Evolutionary conservation across 768 basidiomycete genomes (phyloP).

Genomic region (Hericium erinaceus): DNA sequence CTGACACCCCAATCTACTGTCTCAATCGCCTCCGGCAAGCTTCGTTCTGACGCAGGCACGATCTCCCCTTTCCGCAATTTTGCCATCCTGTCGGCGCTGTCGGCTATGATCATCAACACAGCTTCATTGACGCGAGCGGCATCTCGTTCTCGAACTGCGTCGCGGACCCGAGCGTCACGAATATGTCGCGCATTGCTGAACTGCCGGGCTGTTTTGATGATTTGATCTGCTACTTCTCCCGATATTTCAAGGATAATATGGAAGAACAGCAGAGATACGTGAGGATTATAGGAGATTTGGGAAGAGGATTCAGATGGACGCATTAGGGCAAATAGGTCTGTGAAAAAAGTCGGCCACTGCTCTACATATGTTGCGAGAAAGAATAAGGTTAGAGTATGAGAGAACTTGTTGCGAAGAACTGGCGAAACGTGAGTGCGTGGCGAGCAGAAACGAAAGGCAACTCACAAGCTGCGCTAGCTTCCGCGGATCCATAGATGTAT

Average conservation of each 20-base stretch:
- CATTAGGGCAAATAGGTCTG: conserved; percentile 66
- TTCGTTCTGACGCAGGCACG: conserved; percentile 34
- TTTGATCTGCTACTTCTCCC: conserved; percentile 93
- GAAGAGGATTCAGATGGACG: conserved; percentile 46
- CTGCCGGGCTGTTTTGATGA: conserved; percentile 78
- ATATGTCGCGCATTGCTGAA: conserved; percentile 62
- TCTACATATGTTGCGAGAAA: conserved; percentile 82
- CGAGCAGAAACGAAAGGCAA: conserved; percentile 13
- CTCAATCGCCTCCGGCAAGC: conserved; percentile 56
- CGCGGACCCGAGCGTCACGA: conserved; percentile 79
- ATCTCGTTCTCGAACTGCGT: conserved; percentile 85
- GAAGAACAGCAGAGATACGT: conserved; percentile 83
- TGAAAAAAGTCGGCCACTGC: conserved; percentile 82
- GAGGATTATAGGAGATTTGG: conserved; percentile 61
- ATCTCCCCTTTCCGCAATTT: conserved; percentile 38
- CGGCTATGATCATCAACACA: conserved; percentile 73
- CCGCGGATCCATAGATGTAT: conserved; percentile 79
- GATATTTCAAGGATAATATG: conserved; percentile 92
- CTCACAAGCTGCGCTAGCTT: conserved; percentile 76
- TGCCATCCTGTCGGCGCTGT: conserved; percentile 53
- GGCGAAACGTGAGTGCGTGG: conserved; percentile 10
- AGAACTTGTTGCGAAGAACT: conserved; percentile 95
- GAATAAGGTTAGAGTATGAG: conserved; percentile 81
- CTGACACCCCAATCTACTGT: conserved; percentile 88
- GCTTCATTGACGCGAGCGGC: conserved; percentile 81